Conservation (phyloP, 2,329 filamentous ascomycete genomes). For the Metarhizium rileyi region DNA sequence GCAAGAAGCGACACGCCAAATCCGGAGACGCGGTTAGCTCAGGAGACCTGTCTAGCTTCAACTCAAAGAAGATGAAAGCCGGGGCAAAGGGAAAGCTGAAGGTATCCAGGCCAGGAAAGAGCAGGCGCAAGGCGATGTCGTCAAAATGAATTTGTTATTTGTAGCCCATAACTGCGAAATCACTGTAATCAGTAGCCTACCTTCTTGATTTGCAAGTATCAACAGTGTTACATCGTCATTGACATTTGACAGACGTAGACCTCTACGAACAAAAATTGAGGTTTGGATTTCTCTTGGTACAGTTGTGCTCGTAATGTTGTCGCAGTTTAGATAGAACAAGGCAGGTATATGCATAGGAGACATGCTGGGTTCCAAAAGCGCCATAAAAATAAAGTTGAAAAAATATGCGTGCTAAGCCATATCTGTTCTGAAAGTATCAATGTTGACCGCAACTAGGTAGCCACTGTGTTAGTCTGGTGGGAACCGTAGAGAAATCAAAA, state of each 20-base stretch:
- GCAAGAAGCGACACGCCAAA: slow-evolving; percentile 88
- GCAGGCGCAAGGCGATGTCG: slow-evolving; percentile 35
- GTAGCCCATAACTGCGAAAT: not conserved
- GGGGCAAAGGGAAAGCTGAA: slow-evolving; percentile 27
- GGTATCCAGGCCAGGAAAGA: slow-evolving; percentile 39
- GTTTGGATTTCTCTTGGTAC: not conserved
- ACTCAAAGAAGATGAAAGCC: slow-evolving; percentile 73
- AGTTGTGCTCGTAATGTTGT: not conserved
- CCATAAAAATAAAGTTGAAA: not conserved
- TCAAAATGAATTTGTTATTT: slow-evolving; percentile 12
- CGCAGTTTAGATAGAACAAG: not conserved
- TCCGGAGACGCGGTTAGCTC: slow-evolving; percentile 80
- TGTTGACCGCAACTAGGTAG: not conserved
- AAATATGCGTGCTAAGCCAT: not conserved
- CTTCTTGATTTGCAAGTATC: not conserved
- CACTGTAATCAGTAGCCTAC: not conserved
- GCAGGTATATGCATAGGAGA: not conserved
- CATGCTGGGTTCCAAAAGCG: not conserved
- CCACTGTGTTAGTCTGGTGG: not conserved
- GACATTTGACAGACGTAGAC: not conserved
- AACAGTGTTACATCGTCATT: not conserved
- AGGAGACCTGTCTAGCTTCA: slow-evolving; percentile 73
- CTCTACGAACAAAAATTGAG: not conserved
- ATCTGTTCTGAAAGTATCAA: not conserved
- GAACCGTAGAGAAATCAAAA: not conserved